Percentiles rank a stretch among this genome's conserved stretches.
Conservation (phyloP, 345 rosid genomes). For the Geranium brycei region DNA sequence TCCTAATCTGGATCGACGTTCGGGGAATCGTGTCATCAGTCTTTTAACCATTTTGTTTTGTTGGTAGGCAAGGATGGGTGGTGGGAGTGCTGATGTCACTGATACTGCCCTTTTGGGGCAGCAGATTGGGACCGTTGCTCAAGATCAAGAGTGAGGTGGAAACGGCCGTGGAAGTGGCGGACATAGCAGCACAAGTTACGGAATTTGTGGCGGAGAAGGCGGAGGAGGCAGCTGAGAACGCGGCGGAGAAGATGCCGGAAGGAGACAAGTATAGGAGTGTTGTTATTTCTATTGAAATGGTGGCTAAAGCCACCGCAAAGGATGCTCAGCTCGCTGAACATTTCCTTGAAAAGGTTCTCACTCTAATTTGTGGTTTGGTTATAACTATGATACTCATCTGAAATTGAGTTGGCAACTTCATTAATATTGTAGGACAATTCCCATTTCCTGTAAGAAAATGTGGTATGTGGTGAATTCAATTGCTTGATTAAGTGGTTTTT, state of each 20-base stretch:
- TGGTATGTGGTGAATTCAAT: too few relatives aligned
- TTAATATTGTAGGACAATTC: too few relatives aligned
- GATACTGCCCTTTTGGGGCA: too few relatives aligned
- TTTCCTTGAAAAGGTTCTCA: neutral
- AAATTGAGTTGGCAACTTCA: too few relatives aligned
- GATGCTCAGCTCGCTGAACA: neutral
- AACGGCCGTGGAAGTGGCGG: neutral
- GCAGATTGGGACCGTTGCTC: neutral
- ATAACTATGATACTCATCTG: too few relatives aligned
- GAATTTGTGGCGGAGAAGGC: neutral
- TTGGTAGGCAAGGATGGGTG: too few relatives aligned
- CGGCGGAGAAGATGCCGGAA: neutral
- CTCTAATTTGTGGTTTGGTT: neutral
- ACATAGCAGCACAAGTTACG: neutral
- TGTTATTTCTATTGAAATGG: neutral
- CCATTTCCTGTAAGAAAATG: too few relatives aligned
- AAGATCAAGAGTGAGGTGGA: neutral
- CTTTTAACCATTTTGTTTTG: too few relatives aligned
- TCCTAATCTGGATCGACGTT: too few relatives aligned
- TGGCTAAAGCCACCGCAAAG: neutral
- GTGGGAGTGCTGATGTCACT: too few relatives aligned
- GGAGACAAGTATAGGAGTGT: neutral
- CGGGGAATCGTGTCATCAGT: too few relatives aligned
- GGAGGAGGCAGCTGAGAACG: neutral
- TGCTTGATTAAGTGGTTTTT: too few relatives aligned